Conservation (phyloP, 345 rosid genomes). For the Tarenaya hassleriana region DNA sequence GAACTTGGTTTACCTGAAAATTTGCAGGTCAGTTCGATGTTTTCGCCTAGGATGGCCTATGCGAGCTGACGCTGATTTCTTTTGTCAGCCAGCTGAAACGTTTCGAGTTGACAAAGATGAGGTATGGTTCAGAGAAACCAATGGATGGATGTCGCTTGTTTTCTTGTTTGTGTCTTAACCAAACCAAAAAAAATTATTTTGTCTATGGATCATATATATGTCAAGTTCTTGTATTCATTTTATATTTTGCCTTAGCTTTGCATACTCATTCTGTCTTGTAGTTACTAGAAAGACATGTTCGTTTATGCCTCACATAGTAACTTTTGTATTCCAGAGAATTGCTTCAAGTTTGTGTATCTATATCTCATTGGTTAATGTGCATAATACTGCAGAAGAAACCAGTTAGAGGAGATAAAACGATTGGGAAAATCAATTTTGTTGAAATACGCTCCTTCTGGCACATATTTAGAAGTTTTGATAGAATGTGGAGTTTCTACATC, state of each 20-base stretch:
- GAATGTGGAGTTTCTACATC: conserved; percentile 63
- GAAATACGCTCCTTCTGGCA: conserved; percentile 64
- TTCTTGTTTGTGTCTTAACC: conserved; percentile 3
- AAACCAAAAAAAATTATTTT: conserved; percentile 1
- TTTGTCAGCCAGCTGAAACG: conserved; percentile 38
- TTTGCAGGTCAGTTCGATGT: conserved; percentile 57
- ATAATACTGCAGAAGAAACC: conserved; percentile 33
- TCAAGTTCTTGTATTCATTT: conserved; percentile 2
- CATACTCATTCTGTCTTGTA: not conserved
- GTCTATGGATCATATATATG: conserved; percentile 8
- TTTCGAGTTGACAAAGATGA: conserved; percentile 30
- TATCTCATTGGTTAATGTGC: conserved; percentile 4
- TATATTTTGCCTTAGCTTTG: conserved; percentile 1
- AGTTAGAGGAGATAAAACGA: conserved; percentile 32
- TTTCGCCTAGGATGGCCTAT: conserved; percentile 73
- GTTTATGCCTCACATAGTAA: not conserved
- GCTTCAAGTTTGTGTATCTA: conserved; percentile 5
- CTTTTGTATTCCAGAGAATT: too few species aligned
- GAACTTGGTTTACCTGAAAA: conserved; percentile 6
- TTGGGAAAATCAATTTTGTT: conserved; percentile 54
- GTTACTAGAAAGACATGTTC: conserved; percentile 1
- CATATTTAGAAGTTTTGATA: conserved; percentile 58
- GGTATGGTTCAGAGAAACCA: conserved; percentile 29
- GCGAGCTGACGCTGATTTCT: conserved; percentile 72
- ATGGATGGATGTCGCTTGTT: not conserved